Evolutionary conservation across 2,329 filamentous ascomycete species (phyloP).

Genomic region (Capronia epimyces): DNA sequence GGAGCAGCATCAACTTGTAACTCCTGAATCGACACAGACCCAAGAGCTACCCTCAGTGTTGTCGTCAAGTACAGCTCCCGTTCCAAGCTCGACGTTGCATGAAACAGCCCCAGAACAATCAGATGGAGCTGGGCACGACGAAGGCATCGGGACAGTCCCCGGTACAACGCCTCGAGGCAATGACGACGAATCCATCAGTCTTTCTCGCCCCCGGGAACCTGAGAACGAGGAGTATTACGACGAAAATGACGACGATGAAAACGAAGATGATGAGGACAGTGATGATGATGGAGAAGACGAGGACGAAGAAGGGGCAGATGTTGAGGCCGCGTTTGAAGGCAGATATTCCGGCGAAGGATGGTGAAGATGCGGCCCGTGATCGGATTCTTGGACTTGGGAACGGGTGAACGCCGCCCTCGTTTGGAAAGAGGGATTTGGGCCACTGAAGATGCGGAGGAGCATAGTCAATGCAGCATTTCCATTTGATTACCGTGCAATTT

Average conservation of each 20-base stretch:
- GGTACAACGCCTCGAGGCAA: neutral
- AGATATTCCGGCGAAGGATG: conserved; percentile 6
- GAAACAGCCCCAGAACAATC: neutral
- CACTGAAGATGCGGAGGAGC: no score
- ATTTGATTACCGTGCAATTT: no score
- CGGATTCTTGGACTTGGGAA: no score
- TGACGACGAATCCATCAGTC: conserved; percentile 7
- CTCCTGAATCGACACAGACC: neutral
- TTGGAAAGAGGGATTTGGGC: no score
- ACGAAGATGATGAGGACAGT: conserved; percentile 11
- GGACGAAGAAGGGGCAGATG: conserved; percentile 11
- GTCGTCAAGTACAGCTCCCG: neutral
- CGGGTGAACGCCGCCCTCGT: no score
- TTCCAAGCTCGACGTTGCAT: neutral
- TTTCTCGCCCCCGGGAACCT: neutral
- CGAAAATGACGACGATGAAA: conserved; percentile 12
- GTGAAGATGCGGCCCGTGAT: neutral
- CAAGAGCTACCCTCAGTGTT: neutral
- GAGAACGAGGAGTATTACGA: conserved; percentile 13
- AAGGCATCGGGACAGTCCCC: neutral
- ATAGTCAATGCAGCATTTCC: no score
- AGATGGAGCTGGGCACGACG: neutral
- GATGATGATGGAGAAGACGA: conserved; percentile 12
- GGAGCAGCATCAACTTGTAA: neutral
- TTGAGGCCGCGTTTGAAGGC: conserved; percentile 24